Base-by-base conservation (phyloP, 495 filamentous ascomycete genomes). In the Penicillium ochrochloron region DNA sequence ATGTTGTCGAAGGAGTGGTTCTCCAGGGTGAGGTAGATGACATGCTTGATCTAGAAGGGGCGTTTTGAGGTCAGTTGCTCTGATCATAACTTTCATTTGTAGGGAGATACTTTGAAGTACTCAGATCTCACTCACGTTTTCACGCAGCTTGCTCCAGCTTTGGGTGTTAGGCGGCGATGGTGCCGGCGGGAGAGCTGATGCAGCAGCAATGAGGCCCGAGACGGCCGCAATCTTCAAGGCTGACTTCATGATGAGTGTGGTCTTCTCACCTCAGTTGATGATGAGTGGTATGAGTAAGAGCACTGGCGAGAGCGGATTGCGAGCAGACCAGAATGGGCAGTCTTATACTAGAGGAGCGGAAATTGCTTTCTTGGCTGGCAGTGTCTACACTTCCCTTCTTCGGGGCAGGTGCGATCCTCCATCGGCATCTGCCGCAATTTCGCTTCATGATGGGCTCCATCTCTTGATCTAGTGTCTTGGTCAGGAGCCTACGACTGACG, bases 1-100 rank as follows among this genome's bases (percentile, higher is more conserved):
- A 82, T 78, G 66, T 78, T 80, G 66, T 82, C 78, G 60, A 80
- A 82, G 48, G 77, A 80, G 65, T 79, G 78, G 55, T 82, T 83
- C 62, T 81, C 79, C 61, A 79, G 71, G 59, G 78, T 80, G 51
- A 82, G 66, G 60, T 80, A 80, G 63, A 82, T 64, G 27, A 81
- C 73, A 70, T 82, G 72, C 66, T 80, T 80, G 66, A 80, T 82
- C 72, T 80, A 41, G 19, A 42, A 34, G 17, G 9, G 53, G 6
- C 10, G 7, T 3, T 1, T 6, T 12, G 37, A 5, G 56, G 42
- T 50, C 25, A 44, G 31, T 21, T 35, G n/a, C 10, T 17, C 27
- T 53, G 25, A 2, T 52, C 27, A 15, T 21, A 12, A 5, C 31
- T 55, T 17, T n/a, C 2, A 55, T n/a, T 37, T 56, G 48, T 12